A percentile compares a stretch with the other conserved stretches of the same genome.
Evolutionary conservation across 441 rosid genomes (phyloP).

Genomic region (Erodium moschatum): DNA sequence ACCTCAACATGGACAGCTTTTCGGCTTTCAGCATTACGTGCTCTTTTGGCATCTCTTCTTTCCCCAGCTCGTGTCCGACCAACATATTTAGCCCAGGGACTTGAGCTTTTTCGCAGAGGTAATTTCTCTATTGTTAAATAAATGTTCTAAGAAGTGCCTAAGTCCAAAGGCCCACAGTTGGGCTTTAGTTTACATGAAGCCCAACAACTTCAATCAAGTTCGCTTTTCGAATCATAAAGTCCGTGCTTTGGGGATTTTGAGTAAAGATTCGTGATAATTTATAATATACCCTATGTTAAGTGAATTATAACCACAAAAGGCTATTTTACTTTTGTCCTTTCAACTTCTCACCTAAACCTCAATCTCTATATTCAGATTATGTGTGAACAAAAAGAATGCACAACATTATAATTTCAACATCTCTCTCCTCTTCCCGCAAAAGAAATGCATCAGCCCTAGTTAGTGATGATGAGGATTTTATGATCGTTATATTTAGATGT

Average conservation of each 20-base stretch:
- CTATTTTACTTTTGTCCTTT: no score
- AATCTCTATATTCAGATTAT: no score
- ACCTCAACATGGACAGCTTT: slow-evolving; percentile 36
- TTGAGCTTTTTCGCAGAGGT: slow-evolving; percentile 75
- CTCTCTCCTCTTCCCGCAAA: no score
- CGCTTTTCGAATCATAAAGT: not conserved
- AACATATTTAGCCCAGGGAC: slow-evolving; percentile 46
- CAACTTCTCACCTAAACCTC: no score
- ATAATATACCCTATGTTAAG: not conserved
- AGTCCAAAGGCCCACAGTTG: not conserved
- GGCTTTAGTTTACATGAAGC: not conserved
- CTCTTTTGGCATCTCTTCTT: slow-evolving; percentile 67
- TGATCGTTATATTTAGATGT: no score
- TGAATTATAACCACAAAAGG: not conserved
- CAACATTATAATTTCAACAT: no score
- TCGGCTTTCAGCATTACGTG: slow-evolving; percentile 61
- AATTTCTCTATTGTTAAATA: slow-evolving; percentile 11
- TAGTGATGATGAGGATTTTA: no score
- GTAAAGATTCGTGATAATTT: not conserved
- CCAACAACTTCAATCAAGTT: not conserved
- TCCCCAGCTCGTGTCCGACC: slow-evolving; percentile 55
- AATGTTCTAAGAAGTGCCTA: not conserved
- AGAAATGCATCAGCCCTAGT: no score
- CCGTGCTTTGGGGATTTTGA: not conserved
- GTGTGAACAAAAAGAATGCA: no score